These are phyloP conservation scores for Claviceps cyperi DNA, from an alignment of 2,329 filamentous ascomycete species.

Conservation along the genomic window DNA sequence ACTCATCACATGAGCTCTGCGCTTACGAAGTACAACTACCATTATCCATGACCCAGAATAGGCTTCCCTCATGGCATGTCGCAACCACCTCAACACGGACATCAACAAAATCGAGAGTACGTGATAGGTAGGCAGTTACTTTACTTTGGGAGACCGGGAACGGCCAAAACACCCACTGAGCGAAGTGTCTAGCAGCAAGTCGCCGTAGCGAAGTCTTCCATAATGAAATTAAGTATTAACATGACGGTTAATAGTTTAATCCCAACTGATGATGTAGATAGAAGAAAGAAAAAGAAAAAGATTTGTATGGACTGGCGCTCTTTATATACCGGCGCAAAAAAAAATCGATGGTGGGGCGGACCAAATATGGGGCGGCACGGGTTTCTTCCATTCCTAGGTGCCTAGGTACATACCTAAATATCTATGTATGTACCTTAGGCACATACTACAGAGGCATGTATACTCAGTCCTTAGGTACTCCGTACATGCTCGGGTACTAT, in stretches of 20 bases:
- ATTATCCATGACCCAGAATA: background rate
- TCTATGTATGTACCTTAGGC: no score
- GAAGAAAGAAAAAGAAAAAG: conserved; percentile 14
- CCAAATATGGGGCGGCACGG: background rate
- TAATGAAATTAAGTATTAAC: conserved; percentile 29
- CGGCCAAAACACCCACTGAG: conserved; percentile 37
- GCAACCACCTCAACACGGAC: conserved; percentile 37
- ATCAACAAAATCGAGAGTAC: conserved; percentile 23
- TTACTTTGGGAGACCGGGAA: conserved; percentile 39
- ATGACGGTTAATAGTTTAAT: conserved; percentile 35
- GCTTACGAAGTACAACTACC: background rate
- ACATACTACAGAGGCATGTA: no score
- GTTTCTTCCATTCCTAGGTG: no score
- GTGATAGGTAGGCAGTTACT: conserved; percentile 32
- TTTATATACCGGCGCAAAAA: conserved; percentile 8
- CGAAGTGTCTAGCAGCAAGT: conserved; percentile 38
- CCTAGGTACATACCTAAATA: no score
- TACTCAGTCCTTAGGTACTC: no score
- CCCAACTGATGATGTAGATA: conserved; percentile 30
- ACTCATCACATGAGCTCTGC: background rate
- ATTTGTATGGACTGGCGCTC: background rate
- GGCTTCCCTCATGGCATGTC: conserved; percentile 18
- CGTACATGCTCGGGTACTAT: no score
- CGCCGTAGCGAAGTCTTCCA: conserved; percentile 37
- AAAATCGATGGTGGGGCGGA: background rate